Conservation (phyloP, 2,329 filamentous ascomycete genomes). For the Paraphaeosphaeria sporulosa region DNA sequence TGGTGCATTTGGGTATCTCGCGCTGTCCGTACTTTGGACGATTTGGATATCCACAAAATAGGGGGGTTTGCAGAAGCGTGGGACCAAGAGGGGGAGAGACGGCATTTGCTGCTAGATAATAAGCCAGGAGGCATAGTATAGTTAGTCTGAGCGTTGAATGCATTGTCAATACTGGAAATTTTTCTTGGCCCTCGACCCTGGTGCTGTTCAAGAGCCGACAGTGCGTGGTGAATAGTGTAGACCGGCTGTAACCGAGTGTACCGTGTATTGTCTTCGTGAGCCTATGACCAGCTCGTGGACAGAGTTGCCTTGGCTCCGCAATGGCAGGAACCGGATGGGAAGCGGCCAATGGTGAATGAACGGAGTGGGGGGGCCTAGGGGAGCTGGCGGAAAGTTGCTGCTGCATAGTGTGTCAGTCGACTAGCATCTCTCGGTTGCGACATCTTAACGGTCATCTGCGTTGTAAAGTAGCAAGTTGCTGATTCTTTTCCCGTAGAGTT, state of each 20-base stretch:
- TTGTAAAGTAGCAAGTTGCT: not conserved
- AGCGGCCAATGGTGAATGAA: no score
- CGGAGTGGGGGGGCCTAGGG: no score
- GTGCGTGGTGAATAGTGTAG: no score
- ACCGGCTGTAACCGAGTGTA: no score
- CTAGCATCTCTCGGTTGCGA: no score
- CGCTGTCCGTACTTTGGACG: not conserved
- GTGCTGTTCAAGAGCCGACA: no score
- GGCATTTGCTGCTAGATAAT: not conserved
- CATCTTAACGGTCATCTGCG: not conserved
- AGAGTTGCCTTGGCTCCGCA: not conserved
- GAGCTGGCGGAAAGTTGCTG: no score
- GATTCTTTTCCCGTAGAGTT: not conserved
- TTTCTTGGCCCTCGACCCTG: not conserved
- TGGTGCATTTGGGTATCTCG: not conserved
- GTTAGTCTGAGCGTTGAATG: not conserved
- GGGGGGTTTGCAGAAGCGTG: not conserved
- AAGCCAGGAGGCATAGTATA: not conserved
- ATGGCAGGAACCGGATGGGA: no score
- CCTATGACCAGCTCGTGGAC: not conserved
- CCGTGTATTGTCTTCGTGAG: no score
- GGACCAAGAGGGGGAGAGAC: not conserved
- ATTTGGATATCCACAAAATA: constrained; percentile 12
- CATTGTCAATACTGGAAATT: not conserved
- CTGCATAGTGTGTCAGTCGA: no score